These are phyloP conservation scores for Juglanconis sp. DNA, from an alignment of 2,329 filamentous ascomycete genomes.

Conservation along the genomic window DNA sequence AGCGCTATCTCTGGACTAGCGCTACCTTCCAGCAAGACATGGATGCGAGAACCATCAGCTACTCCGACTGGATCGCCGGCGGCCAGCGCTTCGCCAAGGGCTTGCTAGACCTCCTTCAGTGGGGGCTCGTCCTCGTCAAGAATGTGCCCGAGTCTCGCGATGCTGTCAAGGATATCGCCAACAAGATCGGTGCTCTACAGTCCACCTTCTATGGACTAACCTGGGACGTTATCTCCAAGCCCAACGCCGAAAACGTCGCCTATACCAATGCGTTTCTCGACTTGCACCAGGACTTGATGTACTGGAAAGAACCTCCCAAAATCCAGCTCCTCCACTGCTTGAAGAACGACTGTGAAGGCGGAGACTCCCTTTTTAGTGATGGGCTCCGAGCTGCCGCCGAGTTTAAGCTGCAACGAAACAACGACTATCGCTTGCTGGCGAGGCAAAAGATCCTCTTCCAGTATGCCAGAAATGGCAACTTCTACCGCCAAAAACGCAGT, in stretches of 20 bases:
- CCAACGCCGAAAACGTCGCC: constrained; percentile 84
- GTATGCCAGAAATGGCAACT: constrained; percentile 63
- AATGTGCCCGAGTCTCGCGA: constrained; percentile 67
- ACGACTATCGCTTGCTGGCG: constrained; percentile 36
- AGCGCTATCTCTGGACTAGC: constrained; percentile 39
- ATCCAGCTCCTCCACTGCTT: constrained; percentile 90
- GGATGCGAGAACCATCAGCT: constrained; percentile 55
- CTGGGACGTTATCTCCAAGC: constrained; percentile 83
- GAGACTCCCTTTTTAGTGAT: constrained; percentile 84
- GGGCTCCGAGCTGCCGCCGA: constrained; percentile 57
- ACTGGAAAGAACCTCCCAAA: constrained; percentile 74
- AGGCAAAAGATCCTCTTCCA: constrained; percentile 50
- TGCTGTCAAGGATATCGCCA: constrained; percentile 65
- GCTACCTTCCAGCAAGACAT: constrained; percentile 37
- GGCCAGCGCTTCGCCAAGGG: constrained; percentile 57
- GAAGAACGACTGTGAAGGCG: constrained; percentile 73
- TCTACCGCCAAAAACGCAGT: constrained; percentile 53
- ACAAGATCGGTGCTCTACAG: constrained; percentile 72
- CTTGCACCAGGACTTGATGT: constrained; percentile 91
- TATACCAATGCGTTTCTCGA: constrained; percentile 80
- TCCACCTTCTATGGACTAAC: constrained; percentile 89
- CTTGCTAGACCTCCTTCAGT: constrained; percentile 58
- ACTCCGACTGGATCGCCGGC: constrained; percentile 65
- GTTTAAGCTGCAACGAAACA: constrained; percentile 26
- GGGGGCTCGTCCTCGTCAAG: constrained; percentile 75